A percentile compares a stretch with the other conserved stretches of the same genome.
Evolutionary conservation across 2,329 filamentous ascomycete species (phyloP).

Genomic region (Scytalidium lignicola): DNA sequence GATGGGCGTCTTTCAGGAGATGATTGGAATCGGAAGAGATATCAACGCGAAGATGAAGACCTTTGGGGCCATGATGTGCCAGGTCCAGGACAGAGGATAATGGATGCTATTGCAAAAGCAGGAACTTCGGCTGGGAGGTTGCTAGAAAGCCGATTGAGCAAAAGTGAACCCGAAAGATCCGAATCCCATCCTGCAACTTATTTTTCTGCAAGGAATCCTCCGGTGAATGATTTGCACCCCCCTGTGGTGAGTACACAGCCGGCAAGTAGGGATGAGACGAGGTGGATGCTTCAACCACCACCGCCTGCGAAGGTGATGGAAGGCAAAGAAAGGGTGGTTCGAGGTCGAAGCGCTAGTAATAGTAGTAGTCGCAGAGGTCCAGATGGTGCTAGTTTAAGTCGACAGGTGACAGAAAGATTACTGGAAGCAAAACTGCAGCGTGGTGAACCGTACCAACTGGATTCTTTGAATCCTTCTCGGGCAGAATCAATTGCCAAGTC

Average conservation of each 20-base stretch:
- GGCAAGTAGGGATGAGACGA: conserved; percentile 62
- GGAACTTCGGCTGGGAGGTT: conserved; percentile 47
- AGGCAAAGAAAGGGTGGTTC: conserved; percentile 68
- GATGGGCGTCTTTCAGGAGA: conserved; percentile 39
- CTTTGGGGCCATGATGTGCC: conserved; percentile 66
- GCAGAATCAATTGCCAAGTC: conserved; percentile 9
- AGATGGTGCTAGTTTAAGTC: conserved; percentile 17
- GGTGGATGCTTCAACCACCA: conserved; percentile 91
- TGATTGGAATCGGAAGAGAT: conserved; percentile 72
- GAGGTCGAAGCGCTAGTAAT: conserved; percentile 42
- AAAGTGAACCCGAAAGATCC: conserved; percentile 25
- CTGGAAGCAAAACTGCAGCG: conserved; percentile 25
- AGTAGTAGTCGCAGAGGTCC: conserved; percentile 37
- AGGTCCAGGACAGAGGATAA: conserved; percentile 46
- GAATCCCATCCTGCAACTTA: conserved; percentile 30
- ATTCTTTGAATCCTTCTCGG: conserved; percentile 11
- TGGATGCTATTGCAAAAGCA: conserved; percentile 40
- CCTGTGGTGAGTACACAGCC: conserved; percentile 76
- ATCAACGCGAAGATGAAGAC: conserved; percentile 84
- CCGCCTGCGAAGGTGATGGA: conserved; percentile 89
- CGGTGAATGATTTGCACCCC: conserved; percentile 81
- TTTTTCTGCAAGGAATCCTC: conserved; percentile 48
- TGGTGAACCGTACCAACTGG: conserved; percentile 18
- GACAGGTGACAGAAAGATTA: conserved; percentile 23
- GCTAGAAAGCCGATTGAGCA: conserved; percentile 43